These are phyloP conservation scores for Talaromyces pinophilus DNA, from an alignment of 2,329 filamentous ascomycete species.

Conservation along the genomic window DNA sequence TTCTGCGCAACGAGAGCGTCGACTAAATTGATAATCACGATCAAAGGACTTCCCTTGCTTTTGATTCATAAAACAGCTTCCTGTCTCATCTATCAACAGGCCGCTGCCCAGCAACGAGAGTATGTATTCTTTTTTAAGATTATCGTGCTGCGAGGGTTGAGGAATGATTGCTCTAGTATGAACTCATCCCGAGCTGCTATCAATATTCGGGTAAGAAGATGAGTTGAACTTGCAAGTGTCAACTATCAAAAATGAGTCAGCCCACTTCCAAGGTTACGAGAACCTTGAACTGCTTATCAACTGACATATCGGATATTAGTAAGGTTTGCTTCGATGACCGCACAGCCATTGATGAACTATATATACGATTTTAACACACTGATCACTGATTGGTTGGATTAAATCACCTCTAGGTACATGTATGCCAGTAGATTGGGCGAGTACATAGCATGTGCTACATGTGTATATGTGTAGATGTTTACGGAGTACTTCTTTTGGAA, in stretches of 20 bases:
- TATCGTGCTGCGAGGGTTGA: slow-evolving; percentile 18
- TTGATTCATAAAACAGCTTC: slow-evolving; percentile 1
- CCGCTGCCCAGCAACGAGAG: slow-evolving; percentile 21
- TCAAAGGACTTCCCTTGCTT: slow-evolving; percentile 20
- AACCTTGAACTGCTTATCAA: not conserved
- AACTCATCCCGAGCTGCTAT: not conserved
- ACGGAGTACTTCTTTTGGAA: not conserved
- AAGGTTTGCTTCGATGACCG: not conserved
- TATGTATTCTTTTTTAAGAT: not conserved
- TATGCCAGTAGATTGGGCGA: not conserved
- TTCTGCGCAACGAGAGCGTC: slow-evolving; percentile 6
- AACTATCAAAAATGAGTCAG: not conserved
- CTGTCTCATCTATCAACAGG: not conserved
- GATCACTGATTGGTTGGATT: not conserved
- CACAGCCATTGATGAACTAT: slow-evolving; percentile 9
- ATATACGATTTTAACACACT: not conserved
- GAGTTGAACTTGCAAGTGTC: not conserved
- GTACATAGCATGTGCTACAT: not conserved
- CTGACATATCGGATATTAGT: not conserved
- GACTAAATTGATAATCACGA: not conserved
- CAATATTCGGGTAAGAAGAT: not conserved
- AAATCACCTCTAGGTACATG: not conserved
- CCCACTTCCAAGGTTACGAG: not conserved
- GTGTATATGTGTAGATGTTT: not conserved
- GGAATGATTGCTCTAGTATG: not conserved